Conservation (phyloP, 805 yeast genomes). For the Wickerhamiella dianesei region DNA sequence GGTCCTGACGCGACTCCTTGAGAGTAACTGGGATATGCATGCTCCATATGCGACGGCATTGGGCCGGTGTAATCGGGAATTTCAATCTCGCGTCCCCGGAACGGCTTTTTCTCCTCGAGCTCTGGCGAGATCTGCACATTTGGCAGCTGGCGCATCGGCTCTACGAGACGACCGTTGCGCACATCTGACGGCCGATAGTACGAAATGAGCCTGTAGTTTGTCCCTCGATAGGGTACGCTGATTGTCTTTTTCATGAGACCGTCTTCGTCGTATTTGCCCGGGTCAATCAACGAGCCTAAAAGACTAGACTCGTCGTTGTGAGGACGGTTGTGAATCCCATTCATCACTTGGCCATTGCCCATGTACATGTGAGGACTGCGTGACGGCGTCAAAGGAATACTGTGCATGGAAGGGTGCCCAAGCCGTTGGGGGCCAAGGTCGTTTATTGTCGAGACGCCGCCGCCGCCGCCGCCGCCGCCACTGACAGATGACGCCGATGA, state of each 20-base stretch:
- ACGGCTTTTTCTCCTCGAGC: conserved; percentile 16
- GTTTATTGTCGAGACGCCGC: not conserved
- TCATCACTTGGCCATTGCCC: not conserved
- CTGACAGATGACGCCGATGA: not conserved
- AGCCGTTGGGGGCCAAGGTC: not conserved
- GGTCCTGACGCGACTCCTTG: not conserved
- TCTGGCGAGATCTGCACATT: conserved; percentile 31
- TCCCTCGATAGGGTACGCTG: conserved; percentile 29
- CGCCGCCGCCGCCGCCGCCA: not conserved
- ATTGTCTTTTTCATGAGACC: conserved; percentile 79
- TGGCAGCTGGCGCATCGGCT: conserved; percentile 46
- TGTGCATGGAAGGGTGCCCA: not conserved
- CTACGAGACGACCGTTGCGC: conserved; percentile 35
- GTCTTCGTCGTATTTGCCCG: conserved; percentile 50
- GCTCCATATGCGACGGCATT: not conserved
- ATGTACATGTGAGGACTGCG: not conserved
- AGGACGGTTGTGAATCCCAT: not conserved
- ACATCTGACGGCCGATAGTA: conserved; percentile 73
- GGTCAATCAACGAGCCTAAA: conserved; percentile 44
- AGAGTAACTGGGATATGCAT: not conserved
- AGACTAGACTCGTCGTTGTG: conserved; percentile 19
- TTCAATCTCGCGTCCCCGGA: not conserved
- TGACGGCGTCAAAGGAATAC: not conserved
- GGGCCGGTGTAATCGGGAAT: not conserved
- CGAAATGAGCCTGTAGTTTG: conserved; percentile 49